phyloP scores from a whole-genome alignment of 169 alveolate species.

The Hepatocystis sp. region DNA sequence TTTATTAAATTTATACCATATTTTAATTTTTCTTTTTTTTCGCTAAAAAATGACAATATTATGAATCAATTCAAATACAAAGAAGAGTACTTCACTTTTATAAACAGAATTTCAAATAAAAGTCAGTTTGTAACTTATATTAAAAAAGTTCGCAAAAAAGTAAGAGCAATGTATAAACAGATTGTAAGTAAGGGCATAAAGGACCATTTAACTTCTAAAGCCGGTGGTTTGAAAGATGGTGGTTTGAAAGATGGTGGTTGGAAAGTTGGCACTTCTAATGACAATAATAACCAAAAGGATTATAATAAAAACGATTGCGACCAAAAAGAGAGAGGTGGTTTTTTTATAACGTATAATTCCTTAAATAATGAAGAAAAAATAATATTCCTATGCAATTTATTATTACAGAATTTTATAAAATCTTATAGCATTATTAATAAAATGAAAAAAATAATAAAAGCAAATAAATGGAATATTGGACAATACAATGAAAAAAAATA shows the following conservation, averaged over 20 bases:
- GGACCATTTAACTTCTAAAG: too few relatives aligned
- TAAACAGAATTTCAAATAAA: conserved; percentile 15
- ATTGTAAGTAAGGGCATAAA: conserved; percentile 20
- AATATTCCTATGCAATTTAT: conserved; percentile 38
- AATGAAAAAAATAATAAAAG: conserved; percentile 14
- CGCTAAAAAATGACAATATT: not conserved
- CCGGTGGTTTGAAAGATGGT: too few relatives aligned
- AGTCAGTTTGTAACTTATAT: conserved; percentile 31
- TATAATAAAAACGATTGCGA: not conserved
- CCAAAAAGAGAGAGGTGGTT: not conserved
- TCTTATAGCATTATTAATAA: conserved; percentile 30
- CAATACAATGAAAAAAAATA: conserved; percentile 23
- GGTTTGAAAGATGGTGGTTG: too few relatives aligned
- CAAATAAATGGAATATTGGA: conserved; percentile 37
- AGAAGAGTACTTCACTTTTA: conserved; percentile 40
- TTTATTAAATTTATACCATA: conserved; percentile 61
- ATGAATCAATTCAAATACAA: conserved; percentile 2
- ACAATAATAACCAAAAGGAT: not conserved
- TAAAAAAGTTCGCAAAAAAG: conserved; percentile 23
- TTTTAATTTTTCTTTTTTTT: conserved; percentile 5
- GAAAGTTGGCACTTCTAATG: not conserved
- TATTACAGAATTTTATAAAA: conserved; percentile 57
- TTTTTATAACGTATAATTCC: conserved; percentile 12
- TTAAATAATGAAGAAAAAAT: conserved; percentile 51
- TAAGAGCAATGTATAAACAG: conserved; percentile 7